These are phyloP conservation scores for Sclerotinia trifoliorum DNA, from an alignment of 2,329 filamentous ascomycete species.

Conservation along the genomic window DNA sequence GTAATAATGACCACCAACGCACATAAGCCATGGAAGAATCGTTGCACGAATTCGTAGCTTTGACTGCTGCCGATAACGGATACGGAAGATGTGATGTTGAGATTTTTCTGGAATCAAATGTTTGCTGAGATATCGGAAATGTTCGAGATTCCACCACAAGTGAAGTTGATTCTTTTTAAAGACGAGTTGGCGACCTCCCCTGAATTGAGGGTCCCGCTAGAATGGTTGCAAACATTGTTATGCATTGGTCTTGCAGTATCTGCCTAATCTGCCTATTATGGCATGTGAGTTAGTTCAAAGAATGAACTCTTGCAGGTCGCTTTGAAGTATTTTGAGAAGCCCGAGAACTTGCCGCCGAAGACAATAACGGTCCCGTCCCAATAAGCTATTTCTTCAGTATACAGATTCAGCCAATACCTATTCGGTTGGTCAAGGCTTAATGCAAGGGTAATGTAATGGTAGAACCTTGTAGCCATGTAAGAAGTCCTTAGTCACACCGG, in stretches of 20 bases:
- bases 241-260: not conserved
- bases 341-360: not conserved
- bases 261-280: conserved; percentile 10
- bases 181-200: not conserved
- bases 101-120: conserved; percentile 8
- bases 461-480: conserved; percentile 18
- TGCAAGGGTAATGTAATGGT: conserved; percentile 14
- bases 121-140: conserved; percentile 9
- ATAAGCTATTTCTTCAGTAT: conserved; percentile 5
- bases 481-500: not conserved
- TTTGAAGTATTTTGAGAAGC: not conserved
- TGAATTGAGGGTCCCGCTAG: not conserved
- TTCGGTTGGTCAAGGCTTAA: conserved; percentile 10
- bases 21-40: conserved; percentile 10
- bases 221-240: not conserved
- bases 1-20: conserved; percentile 9
- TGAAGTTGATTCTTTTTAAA: conserved; percentile 11
- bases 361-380: not conserved
- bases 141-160: conserved; percentile 5
- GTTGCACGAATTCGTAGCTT: conserved; percentile 3
- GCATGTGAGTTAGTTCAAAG: conserved; percentile 6
- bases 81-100: conserved; percentile 11
- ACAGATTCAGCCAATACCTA: not conserved
- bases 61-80: conserved; percentile 17
- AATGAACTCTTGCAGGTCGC: not conserved